Evolutionary conservation across 2,329 filamentous ascomycete species (phyloP), one percentile per base, ranked within the genome.

Genomic region (Ophiostoma ulmi): DNA sequence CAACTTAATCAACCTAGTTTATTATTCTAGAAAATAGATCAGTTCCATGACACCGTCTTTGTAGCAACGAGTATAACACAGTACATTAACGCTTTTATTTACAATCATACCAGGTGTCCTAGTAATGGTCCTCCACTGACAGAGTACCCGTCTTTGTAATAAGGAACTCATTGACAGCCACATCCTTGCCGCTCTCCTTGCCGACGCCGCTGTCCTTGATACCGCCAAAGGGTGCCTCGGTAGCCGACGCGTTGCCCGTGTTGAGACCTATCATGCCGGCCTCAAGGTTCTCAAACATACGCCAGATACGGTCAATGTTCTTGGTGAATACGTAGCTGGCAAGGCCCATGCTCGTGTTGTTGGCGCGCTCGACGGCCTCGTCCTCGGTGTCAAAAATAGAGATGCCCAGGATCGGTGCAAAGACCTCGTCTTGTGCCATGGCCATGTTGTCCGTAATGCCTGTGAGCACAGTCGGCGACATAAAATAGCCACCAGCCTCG

Each of bases 401-500:
- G 68, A 88, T 81, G 41, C 84, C 84, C 1, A 87, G 82, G 38
- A 89, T 81, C 0, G 86, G 86, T 0, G 85, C 85, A 74, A 88
- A 88, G 5, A 87, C 83, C 75, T 88, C 86, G 76, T 88, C 86
- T 7, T 76, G 75, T 17, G 77, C 76, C 69, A 83, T 82, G 61
- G 78, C 81, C 83, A 87, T 86, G 5, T 81, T 77, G 8, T 79
- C 76, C 14, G 80, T 83, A 13, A 84, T 80, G 38, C 82, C 80
- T 1, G 82, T 80, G 70, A 88, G 81, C 67, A 89, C 79, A 0
- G 86, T 87, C 0, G 87, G 87, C 74, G 85, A 83, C 78, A 91
- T 90, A 81, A 91, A 92, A 78, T 89, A 91, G 5, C 88, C 88
- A 79, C 10, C 81, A 77, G 1, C 81, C 77, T 14, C 52, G 3